Conservation (phyloP, 2,329 filamentous ascomycete genomes). For the Alternaria solani region DNA sequence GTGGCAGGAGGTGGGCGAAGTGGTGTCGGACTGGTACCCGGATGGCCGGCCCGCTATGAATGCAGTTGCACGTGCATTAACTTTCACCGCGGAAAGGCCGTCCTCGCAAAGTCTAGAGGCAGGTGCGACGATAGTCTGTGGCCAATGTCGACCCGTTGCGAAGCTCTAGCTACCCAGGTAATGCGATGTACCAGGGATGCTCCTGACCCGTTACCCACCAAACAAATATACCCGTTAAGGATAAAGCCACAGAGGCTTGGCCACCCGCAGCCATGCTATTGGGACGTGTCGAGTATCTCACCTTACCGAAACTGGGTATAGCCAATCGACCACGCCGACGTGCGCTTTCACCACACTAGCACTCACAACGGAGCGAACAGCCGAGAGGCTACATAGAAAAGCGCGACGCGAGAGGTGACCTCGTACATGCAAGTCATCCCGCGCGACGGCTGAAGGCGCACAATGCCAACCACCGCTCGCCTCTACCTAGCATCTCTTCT, state of each 20-base stretch:
- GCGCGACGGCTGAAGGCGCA: not conserved
- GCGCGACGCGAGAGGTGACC: constrained; percentile 1
- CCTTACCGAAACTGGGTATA: not conserved
- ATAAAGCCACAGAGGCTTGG: not conserved
- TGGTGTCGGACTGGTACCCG: not conserved
- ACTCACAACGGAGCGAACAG: not conserved
- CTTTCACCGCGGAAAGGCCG: not conserved
- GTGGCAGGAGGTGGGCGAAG: not conserved
- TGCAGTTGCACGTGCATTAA: not conserved
- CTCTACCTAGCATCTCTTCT: not conserved
- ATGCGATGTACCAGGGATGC: not conserved
- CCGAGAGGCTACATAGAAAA: not conserved
- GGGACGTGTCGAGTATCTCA: not conserved
- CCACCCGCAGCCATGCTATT: not conserved
- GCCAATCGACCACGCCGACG: not conserved
- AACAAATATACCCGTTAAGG: not conserved
- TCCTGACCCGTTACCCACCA: not conserved
- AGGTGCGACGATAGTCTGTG: not conserved
- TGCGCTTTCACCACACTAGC: not conserved
- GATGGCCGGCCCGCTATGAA: not conserved
- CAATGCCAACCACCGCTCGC: not conserved
- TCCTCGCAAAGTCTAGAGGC: not conserved
- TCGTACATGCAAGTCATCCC: constrained; percentile 3
- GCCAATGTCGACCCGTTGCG: not conserved
- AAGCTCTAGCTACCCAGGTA: not conserved